phyloP scores from a whole-genome alignment of 805 yeast species.

The Nakazawaea wickerhamii region DNA sequence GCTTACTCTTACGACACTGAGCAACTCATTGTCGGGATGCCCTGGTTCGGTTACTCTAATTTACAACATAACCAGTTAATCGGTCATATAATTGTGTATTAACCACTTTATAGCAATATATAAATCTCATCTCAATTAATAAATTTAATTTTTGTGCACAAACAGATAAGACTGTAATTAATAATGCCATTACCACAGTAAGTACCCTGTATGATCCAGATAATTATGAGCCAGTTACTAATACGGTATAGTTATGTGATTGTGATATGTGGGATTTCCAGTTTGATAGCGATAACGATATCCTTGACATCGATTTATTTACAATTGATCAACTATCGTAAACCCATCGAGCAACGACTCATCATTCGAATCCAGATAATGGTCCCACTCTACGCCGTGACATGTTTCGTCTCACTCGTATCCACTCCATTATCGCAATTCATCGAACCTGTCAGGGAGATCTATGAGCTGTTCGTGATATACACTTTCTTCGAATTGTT shows the following conservation, averaged over 20 bases:
- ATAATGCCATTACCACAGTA: constrained; percentile 3
- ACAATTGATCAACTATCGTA: constrained; percentile 72
- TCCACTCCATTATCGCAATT: constrained; percentile 38
- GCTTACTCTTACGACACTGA: constrained; percentile 15
- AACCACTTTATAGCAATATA: no score
- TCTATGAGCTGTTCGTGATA: constrained; percentile 93
- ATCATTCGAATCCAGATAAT: constrained; percentile 77
- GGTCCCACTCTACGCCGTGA: constrained; percentile 73
- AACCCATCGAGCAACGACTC: constrained; percentile 82
- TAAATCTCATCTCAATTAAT: no score
- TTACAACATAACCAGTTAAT: no score
- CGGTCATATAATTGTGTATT: no score
- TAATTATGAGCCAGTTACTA: background rate
- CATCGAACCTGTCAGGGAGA: constrained; percentile 76
- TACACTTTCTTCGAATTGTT: constrained; percentile 86
- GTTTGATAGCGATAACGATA: constrained; percentile 29
- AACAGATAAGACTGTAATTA: no score
- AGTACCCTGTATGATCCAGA: background rate
- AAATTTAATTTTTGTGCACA: no score
- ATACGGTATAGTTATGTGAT: constrained; percentile 14
- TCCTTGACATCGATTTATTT: constrained; percentile 40
- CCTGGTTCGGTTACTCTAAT: constrained; percentile 29
- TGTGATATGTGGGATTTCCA: constrained; percentile 20
- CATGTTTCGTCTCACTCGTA: constrained; percentile 57
- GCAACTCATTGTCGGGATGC: constrained; percentile 33